A percentile compares a stretch with the other conserved stretches of the same genome.
phyloP scores from a whole-genome alignment of 139 green algal genomes.

The Tetradesmus obliquus region DNA sequence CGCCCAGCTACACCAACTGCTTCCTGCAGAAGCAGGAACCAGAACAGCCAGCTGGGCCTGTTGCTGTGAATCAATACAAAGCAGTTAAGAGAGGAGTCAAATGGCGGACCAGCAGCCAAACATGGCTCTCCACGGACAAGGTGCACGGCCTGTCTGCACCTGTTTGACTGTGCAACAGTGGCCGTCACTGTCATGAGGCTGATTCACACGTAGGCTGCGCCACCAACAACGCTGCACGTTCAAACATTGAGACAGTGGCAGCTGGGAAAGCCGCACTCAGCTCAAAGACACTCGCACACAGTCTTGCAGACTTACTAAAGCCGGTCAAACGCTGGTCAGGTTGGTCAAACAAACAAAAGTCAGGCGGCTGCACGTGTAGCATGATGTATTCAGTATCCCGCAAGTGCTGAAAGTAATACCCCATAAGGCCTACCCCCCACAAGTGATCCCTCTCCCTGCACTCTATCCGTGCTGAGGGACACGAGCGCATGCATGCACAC shows the following conservation, averaged over 20 bases:
- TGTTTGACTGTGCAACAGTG: background rate
- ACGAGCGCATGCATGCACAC: background rate
- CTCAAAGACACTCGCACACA: background rate
- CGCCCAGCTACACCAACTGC: background rate
- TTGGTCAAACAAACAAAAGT: background rate
- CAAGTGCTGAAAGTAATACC: background rate
- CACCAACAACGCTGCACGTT: background rate
- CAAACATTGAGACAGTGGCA: background rate
- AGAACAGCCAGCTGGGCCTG: background rate
- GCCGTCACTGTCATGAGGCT: background rate
- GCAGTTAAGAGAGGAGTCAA: background rate
- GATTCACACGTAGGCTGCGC: background rate
- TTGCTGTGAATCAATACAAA: background rate
- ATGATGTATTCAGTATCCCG: conserved; percentile 37
- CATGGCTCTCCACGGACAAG: background rate
- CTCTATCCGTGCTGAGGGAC: background rate
- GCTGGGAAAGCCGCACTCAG: too few relatives aligned
- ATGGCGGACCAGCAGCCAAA: background rate
- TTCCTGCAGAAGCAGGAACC: background rate
- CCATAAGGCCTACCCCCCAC: background rate
- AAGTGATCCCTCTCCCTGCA: background rate
- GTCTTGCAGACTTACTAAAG: background rate
- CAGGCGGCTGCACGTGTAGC: conserved; percentile 45
- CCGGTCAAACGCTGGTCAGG: background rate
- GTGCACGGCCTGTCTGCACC: background rate